Base-by-base conservation (phyloP, 2,329 filamentous ascomycete genomes). In the Paradendryphiella salina region DNA sequence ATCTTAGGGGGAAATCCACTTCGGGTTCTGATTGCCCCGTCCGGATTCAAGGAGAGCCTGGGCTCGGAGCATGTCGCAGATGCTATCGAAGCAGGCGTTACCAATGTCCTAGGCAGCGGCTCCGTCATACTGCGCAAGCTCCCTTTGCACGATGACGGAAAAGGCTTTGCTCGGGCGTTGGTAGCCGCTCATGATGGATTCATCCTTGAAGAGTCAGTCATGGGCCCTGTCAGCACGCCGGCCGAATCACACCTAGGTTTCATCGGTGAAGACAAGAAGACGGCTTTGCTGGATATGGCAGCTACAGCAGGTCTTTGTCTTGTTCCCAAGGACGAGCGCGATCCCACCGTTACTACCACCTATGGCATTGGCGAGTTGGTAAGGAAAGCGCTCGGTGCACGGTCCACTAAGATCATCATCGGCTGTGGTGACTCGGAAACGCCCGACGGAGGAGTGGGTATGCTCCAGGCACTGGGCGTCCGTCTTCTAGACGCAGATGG, bases 401-500 rank as follows among this genome's bases (percentile, higher is more conserved):
- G 79, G 1, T 77, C 72, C 7, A 67, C 67, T 7, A 73, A 73
- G 6, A 77, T 82, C 38, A 68, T 82, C 6, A 64, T 82, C 17
- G 80, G 80, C 1, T 82, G 79, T 56, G 80, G 79, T 29, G 80
- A 82, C 59, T 82, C 79, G 3, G 80, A 79, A 4, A 82, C 79
- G 4, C 80, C 78, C 31, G 80, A 82, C 51, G 80, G 78, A 5
- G 80, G 79, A 11, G 76, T 77, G 0, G 80, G 80, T 11, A 81
- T 82, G 79, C 75, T 80, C 7, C 79, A 82, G 54, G 79, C 79
- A 2, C 73, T 82, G 5, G 80, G 80, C 4, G 79, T 72, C 3
- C 70, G 71, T 2, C 69, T 82, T 13, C 52, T 78, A 10, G 75
- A 78, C 50, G 40, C 42, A 3, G 53, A 74, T 18, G 77, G 75